These are phyloP conservation scores for Cylindrodendrum hubeiense DNA, from an alignment of 2,329 filamentous ascomycete genomes.

Conservation along the genomic window DNA sequence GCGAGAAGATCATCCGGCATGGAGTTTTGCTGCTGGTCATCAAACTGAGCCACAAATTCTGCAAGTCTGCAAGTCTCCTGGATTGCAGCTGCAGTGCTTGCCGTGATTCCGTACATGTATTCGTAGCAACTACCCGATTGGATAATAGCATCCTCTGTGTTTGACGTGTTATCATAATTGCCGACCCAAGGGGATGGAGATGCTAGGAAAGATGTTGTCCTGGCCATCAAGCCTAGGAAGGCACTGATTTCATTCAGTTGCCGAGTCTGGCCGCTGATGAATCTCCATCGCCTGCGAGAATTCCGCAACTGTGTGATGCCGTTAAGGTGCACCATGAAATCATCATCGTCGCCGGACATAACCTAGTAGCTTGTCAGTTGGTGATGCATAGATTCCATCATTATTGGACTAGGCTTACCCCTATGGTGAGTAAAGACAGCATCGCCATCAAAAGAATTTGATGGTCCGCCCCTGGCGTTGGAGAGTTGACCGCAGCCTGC, in stretches of 20 bases:
- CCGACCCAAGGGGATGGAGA: slow-evolving; percentile 4
- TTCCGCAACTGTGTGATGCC: slow-evolving; percentile 20
- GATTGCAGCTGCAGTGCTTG: slow-evolving; percentile 13
- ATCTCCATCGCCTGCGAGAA: slow-evolving; percentile 22
- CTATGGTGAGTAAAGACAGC: slow-evolving; percentile 17
- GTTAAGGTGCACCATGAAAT: slow-evolving; percentile 21
- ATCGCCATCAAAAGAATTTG: slow-evolving; percentile 23
- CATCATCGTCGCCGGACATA: slow-evolving; percentile 20
- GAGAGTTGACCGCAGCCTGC: slow-evolving; percentile 12
- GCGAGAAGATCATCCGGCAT: slow-evolving; percentile 16
- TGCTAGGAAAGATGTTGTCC: slow-evolving; percentile 16
- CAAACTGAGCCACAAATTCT: slow-evolving; percentile 9
- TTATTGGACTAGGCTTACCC: neutral
- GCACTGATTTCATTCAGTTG: slow-evolving; percentile 28
- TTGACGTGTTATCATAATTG: neutral
- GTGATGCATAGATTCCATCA: neutral
- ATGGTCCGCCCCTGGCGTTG: slow-evolving; percentile 3
- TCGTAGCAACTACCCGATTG: slow-evolving; percentile 12
- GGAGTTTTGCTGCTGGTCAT: neutral
- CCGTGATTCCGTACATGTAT: slow-evolving; percentile 23
- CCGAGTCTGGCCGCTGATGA: slow-evolving; percentile 17
- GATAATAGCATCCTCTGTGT: slow-evolving; percentile 6
- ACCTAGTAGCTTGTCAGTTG: slow-evolving; percentile 1
- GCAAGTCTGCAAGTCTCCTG: slow-evolving; percentile 19
- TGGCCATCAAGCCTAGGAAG: slow-evolving; percentile 25